Evolutionary conservation across 148 eudicot genomes (phyloP), one percentile per base, ranked within the genome.

Genomic region (Silene uniflora): DNA sequence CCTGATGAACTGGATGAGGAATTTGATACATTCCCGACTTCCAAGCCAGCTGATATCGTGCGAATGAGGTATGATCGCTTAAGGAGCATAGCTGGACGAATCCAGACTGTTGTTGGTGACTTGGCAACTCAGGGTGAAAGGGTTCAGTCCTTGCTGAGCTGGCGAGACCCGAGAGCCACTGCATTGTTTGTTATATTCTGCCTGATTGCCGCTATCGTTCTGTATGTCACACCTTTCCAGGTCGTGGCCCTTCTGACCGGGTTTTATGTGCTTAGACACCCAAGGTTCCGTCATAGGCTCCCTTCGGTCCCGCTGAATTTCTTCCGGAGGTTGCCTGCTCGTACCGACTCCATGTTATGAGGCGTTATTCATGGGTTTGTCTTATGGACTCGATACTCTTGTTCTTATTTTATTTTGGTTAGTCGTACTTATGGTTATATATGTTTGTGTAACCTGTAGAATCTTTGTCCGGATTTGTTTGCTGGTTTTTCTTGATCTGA

Each of bases 311-410:
- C 88, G 49, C 81, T 87, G 35, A 87, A 84, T 62, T 87, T 85
- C 88, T 87, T 87, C 84, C 81, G 90, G 76, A 87, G 90, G 79
- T 75, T 87, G 77, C 90, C 90, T 63, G 88, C 90, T 75, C 84
- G 88, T 35, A 82, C 90, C 3, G 90, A 87, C 87, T 87, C 87
- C 12, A 87, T 87, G 90, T 18, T 87, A 75, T 87, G 77, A 85
- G 64, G 46, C 24, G 6, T 47, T 60, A 22, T 25, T 52, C 10
- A 7, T 22, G 70, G 32, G 58, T 74, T 74, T 60, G 21, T 14
- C 22, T 79, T 69, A 54, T 23, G 46, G 54, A 27, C 25, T 71
- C 17, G 32, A 19, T 59, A 61, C 74, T 61, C 16, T 79, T 74
- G 69, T 29, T 61, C 62, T 42, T 17, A 10, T 17, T 44, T 35